Evolutionary conservation across 108 stramenopile species (phyloP).

Genomic region (Cyclotella choctawhatcheeana): DNA sequence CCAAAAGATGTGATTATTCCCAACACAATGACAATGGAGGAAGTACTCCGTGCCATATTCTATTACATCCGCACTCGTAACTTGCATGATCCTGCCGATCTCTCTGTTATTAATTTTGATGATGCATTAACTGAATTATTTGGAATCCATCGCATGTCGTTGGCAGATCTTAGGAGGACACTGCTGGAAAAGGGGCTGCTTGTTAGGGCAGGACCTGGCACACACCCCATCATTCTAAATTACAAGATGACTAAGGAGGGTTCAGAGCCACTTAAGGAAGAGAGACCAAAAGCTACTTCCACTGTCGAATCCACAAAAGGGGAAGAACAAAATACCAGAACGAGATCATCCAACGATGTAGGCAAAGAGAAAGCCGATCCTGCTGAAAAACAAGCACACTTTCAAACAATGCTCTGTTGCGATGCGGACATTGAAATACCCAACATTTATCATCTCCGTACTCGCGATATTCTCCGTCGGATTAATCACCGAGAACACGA

Average conservation of each 20-base stretch:
- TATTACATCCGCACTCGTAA: conserved; percentile 67
- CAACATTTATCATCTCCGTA: conserved; percentile 65
- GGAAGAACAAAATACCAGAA: conserved; percentile 10
- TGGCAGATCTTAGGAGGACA: conserved; percentile 58
- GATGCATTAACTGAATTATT: conserved; percentile 61
- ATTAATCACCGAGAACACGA: conserved; percentile 83
- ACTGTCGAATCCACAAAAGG: background rate
- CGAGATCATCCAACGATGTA: conserved; percentile 14
- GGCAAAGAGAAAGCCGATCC: conserved; percentile 17
- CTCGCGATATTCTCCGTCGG: conserved; percentile 74
- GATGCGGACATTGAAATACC: conserved; percentile 77
- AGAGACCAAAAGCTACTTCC: background rate
- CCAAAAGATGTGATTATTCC: conserved; percentile 71
- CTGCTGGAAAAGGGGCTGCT: conserved; percentile 64
- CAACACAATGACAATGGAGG: conserved; percentile 68
- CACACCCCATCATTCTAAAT: conserved; percentile 50
- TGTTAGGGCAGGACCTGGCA: conserved; percentile 36
- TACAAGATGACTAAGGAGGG: conserved; percentile 56
- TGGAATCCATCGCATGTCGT: conserved; percentile 69
- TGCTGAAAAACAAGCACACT: conserved; percentile 19
- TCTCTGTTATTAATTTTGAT: conserved; percentile 67
- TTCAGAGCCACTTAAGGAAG: conserved; percentile 28
- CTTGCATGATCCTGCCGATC: conserved; percentile 64
- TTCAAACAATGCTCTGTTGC: conserved; percentile 63
- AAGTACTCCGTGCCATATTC: conserved; percentile 63